Percentiles rank a stretch among this genome's conserved stretches.
Evolutionary conservation across 306 rosid species (phyloP).

Genomic region (Malus asiatica): DNA sequence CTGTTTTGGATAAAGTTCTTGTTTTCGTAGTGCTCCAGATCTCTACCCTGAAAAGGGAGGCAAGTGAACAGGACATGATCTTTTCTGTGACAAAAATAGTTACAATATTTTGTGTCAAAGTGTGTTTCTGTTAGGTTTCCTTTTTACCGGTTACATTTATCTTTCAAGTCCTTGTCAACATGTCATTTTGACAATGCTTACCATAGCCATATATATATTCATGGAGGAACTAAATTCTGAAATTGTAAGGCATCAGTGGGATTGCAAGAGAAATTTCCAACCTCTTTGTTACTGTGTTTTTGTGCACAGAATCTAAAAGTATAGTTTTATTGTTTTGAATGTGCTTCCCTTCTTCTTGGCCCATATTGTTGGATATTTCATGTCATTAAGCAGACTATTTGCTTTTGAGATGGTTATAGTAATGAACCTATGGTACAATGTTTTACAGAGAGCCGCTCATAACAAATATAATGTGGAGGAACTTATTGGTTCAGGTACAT

Average conservation of each 20-base stretch:
- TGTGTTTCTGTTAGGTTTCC: not conserved
- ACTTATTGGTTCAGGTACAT: slow-evolving; percentile 74
- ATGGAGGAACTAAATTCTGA: not conserved
- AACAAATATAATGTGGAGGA: slow-evolving; percentile 95
- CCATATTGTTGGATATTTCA: not conserved
- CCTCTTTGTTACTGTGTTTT: not conserved
- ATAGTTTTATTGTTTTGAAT: not conserved
- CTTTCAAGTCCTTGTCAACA: not conserved
- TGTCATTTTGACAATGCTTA: not conserved
- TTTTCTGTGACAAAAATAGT: not conserved
- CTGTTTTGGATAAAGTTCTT: not conserved
- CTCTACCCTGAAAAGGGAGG: not conserved
- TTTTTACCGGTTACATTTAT: not conserved
- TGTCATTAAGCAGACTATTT: not conserved
- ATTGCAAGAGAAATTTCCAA: not conserved
- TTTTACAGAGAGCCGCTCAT: slow-evolving; percentile 79
- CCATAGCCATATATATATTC: not conserved
- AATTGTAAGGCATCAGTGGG: not conserved
- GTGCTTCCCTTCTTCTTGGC: not conserved
- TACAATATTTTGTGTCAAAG: not conserved
- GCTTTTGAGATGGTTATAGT: slow-evolving; percentile 5
- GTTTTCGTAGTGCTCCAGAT: not conserved
- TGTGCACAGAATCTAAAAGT: not conserved
- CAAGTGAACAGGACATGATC: not conserved
- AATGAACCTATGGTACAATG: not conserved